phyloP scores from a whole-genome alignment of 2,329 filamentous ascomycete species.

The Grosmannia serpens region DNA sequence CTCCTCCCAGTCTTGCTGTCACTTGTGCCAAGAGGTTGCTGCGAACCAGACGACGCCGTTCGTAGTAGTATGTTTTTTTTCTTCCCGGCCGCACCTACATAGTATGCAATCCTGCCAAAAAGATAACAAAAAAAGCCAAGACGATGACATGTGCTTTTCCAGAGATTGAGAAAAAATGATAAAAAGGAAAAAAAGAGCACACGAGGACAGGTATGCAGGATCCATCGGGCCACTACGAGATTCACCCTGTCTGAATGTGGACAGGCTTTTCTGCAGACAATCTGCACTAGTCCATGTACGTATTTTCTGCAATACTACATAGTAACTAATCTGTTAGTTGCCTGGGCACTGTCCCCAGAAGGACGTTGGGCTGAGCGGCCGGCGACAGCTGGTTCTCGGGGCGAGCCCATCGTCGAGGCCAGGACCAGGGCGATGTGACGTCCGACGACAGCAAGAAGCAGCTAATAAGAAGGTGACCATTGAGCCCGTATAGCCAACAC shows the following conservation, averaged over 20 bases:
- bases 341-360: background rate
- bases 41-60: background rate
- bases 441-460: background rate
- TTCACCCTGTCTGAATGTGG: background rate
- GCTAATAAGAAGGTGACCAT: too few species aligned
- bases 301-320: background rate
- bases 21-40: background rate
- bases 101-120: too few species aligned
- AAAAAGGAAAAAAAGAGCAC: background rate
- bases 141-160: background rate
- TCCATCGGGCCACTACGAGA: background rate
- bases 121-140: background rate
- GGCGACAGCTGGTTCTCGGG: too few species aligned
- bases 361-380: too few species aligned
- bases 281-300: background rate
- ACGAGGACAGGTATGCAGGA: background rate
- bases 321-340: background rate
- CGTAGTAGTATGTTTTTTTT: too few species aligned
- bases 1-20: too few species aligned
- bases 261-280: background rate
- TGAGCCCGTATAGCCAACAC: too few species aligned
- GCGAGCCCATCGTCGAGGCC: too few species aligned
- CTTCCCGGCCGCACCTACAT: background rate
- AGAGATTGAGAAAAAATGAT: background rate
- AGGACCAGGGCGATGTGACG: too few species aligned